Evolutionary conservation across 129 eudicot genomes (phyloP), one percentile per base, ranked within the genome.

Genomic region (Flaveria sonorensis): DNA sequence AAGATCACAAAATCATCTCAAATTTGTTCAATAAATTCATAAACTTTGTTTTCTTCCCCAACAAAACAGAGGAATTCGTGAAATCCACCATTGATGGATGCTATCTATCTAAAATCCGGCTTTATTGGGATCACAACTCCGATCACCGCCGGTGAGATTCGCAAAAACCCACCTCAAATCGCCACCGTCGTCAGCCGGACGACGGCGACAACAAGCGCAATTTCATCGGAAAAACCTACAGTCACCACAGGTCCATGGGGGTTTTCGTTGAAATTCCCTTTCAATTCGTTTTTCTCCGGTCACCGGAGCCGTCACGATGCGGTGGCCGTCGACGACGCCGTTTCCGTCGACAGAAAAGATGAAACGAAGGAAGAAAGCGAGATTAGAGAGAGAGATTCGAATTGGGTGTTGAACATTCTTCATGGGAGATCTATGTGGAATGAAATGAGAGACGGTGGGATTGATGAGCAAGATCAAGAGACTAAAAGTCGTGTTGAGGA

Each of bases 271-370:
- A 87, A 85, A 47, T 76, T 81, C 55, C 99, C 99, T 11, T 82
- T 94, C 26, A 72, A 83, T 78, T 91, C 97, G 40, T 69, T 94
- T 67, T 88, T 92, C 87, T 69, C 77, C 12, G 90, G 90, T 7
- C 76, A 86, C 42, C 76, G 76, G 14, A 76, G 59, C 18, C 81
- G 86, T 28, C 81, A 75, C 78, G 88, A 87, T 55, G 91, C 97
- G 71, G 72, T 89, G 26, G 87, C 96, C 1, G 70, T 76, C 4
- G 91, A 89, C 75, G 93, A 93, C 73, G 88, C 86, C 56, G 97
- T 93, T 64, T 83, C 86, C 45, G 84, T 76, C n/a, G 87, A 79
- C 45, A 83, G 83, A 40, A 82, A 79, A 59, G 89, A 82, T 3
- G 87, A 83, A 39, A 39, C 68, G 18, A 53, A 66, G 66, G 70